Evolutionary conservation across 495 filamentous ascomycete species (phyloP).

Genomic region (Hypoxylon lenormandii): DNA sequence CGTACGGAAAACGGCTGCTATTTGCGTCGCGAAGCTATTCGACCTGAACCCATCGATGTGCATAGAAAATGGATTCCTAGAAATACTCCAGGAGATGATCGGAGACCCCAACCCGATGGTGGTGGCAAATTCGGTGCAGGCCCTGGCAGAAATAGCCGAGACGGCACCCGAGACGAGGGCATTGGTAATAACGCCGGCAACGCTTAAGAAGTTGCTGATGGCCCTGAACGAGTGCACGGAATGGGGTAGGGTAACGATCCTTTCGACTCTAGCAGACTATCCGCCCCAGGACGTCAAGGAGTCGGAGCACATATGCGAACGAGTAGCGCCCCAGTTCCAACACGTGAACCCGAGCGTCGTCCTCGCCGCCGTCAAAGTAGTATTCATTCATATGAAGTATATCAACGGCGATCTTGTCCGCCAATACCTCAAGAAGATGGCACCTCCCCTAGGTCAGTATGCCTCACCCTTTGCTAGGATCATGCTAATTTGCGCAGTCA

Average conservation of each 20-base stretch:
- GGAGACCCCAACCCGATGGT: conserved; percentile 99
- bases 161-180: conserved; percentile 90
- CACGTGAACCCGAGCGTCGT: conserved; percentile 98
- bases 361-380: conserved; percentile 93
- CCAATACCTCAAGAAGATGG: conserved; percentile 97
- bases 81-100: conserved; percentile 95
- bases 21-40: conserved; percentile 98
- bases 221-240: conserved; percentile 98
- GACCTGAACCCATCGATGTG: conserved; percentile 92
- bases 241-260: conserved; percentile 97
- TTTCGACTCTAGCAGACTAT: conserved; percentile 90
- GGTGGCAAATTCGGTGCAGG: conserved; percentile 94
- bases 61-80: conserved; percentile 94
- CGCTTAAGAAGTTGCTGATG: conserved; percentile 94
- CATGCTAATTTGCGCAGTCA: conserved; percentile 70
- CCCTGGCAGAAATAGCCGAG: conserved; percentile 90
- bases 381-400: conserved; percentile 94
- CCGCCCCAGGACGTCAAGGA: conserved; percentile 88
- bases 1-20: conserved; percentile 96
- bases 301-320: conserved; percentile 97
- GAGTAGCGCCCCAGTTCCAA: conserved; percentile 96
- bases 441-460: conserved; percentile 83
- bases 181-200: conserved; percentile 79
- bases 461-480: neutral
- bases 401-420: conserved; percentile 79